A percentile compares a stretch with the other conserved stretches of the same genome.
Conservation (phyloP, 164 flowering plant species). For the Vitis rotundifolia region DNA sequence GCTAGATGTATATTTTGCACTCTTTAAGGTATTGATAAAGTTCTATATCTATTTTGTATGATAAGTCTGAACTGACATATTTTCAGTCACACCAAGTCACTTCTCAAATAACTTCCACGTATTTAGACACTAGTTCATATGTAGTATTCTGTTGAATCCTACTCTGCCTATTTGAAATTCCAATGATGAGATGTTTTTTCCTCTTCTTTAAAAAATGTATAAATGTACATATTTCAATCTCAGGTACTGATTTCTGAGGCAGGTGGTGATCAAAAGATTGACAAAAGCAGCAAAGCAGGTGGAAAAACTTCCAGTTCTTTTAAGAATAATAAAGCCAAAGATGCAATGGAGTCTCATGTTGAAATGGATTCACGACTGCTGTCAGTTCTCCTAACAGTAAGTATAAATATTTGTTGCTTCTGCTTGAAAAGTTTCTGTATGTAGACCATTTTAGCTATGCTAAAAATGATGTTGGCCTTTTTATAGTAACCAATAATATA, state of each 20-base stretch:
- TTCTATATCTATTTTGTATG: not conserved
- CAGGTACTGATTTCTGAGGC: constrained; percentile 79
- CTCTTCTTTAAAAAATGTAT: not conserved
- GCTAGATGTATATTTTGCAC: constrained; percentile 91
- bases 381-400: constrained; percentile 79
- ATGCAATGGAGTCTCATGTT: constrained; percentile 50
- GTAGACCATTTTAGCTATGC: not conserved
- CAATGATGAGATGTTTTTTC: not conserved
- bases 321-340: constrained; percentile 32
- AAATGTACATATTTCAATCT: constrained; percentile 3
- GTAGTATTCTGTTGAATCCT: not conserved
- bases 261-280: constrained; percentile 29
- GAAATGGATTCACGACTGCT: constrained; percentile 91
- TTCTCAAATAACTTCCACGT: not conserved
- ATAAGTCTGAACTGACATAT: not conserved
- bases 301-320: constrained; percentile 21
- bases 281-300: constrained; percentile 25
- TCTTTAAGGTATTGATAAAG: constrained; percentile 68
- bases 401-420: constrained; percentile 18
- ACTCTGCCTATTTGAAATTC: not conserved
- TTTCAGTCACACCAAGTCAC: not conserved
- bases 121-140: not conserved
- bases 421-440: not conserved
- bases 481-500: too few relatives aligned
- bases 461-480: too few relatives aligned